These are phyloP conservation scores for Solanum bulbocastanum DNA, from an alignment of 257 asterid species.

Conservation along the genomic window DNA sequence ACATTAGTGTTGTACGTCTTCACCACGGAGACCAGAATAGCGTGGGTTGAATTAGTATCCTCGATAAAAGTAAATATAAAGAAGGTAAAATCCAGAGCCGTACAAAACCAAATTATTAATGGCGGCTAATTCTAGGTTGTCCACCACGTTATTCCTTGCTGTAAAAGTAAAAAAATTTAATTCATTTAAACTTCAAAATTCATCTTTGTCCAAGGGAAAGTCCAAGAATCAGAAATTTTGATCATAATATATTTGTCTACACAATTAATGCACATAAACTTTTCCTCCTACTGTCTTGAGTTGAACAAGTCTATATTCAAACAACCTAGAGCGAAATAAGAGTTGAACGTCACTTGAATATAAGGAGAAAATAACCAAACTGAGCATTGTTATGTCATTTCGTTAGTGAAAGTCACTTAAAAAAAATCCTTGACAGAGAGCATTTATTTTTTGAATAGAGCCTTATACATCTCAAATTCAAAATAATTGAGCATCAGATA, in stretches of 20 bases:
- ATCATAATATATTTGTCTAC: neutral
- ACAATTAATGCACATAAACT: neutral
- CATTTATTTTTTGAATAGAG: too few relatives aligned
- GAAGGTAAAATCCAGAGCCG: slow-evolving; percentile 44
- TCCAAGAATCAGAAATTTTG: neutral
- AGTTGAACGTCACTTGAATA: neutral
- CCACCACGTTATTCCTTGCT: slow-evolving; percentile 66
- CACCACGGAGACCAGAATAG: neutral
- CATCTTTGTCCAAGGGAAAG: neutral
- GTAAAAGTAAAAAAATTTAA: slow-evolving; percentile 14
- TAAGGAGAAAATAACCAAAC: neutral
- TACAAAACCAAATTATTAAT: slow-evolving; percentile 26
- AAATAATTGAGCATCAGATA: too few relatives aligned
- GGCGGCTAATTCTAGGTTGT: slow-evolving; percentile 55
- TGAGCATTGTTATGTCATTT: neutral
- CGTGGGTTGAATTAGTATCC: slow-evolving; percentile 6
- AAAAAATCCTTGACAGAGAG: rapidly evolving
- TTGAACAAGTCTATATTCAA: neutral
- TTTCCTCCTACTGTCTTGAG: neutral
- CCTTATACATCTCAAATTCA: too few relatives aligned
- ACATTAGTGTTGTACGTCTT: neutral
- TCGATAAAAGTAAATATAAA: slow-evolving; percentile 29
- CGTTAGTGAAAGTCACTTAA: too few relatives aligned
- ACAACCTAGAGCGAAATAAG: too few relatives aligned
- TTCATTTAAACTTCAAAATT: neutral